Percentiles rank a stretch among this genome's conserved stretches.
Evolutionary conservation across 768 basidiomycete species (phyloP).

Genomic region (button mushroom (Agaricus bisporus)): DNA sequence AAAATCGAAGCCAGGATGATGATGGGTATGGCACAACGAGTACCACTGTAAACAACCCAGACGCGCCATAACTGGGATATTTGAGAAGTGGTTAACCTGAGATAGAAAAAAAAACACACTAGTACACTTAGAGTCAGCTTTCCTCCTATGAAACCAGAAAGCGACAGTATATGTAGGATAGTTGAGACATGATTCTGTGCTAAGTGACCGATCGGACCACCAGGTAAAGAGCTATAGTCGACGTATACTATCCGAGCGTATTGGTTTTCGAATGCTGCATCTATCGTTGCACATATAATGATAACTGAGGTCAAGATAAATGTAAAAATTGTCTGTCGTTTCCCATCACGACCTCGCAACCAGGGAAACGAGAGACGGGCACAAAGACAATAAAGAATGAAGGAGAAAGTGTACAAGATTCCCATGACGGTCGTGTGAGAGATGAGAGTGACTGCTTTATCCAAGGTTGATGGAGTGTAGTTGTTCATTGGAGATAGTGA

Average conservation of each 20-base stretch:
- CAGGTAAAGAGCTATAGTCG: not conserved
- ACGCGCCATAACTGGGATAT: not conserved
- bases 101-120: too few species aligned
- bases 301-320: not conserved
- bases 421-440: not conserved
- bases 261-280: not conserved
- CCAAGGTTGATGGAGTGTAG: too few species aligned
- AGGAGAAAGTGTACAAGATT: not conserved
- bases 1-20: not conserved
- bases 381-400: not conserved
- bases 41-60: not conserved
- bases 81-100: too few species aligned
- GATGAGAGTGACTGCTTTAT: not conserved
- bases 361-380: not conserved
- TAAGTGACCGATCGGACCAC: not conserved
- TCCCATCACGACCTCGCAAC: too few species aligned
- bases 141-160: too few species aligned
- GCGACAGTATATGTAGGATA: too few species aligned
- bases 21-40: not conserved
- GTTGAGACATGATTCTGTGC: not conserved
- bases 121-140: not conserved
- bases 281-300: not conserved
- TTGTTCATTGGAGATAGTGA: too few species aligned
- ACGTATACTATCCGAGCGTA: not conserved
- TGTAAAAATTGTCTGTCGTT: not conserved